These are phyloP conservation scores for Talaromyces funiculosus DNA, from an alignment of 2,329 filamentous ascomycete genomes.

Conservation along the genomic window DNA sequence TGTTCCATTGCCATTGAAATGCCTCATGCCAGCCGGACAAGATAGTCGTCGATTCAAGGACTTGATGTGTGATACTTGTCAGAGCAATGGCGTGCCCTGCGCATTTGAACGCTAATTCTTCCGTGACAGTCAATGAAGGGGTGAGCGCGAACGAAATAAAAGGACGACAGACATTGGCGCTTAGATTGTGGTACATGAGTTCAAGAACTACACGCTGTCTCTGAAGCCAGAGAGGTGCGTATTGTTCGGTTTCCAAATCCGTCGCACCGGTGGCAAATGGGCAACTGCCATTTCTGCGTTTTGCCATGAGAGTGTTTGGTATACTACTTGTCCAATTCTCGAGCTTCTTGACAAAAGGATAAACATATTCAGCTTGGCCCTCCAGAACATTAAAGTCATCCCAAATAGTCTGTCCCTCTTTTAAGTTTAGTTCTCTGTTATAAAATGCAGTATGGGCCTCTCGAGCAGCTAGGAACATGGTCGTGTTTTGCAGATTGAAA, in stretches of 20 bases:
- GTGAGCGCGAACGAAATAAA: slow-evolving; percentile 33
- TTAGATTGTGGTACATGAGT: slow-evolving; percentile 38
- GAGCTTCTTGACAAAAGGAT: slow-evolving; percentile 24
- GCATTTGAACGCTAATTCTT: slow-evolving; percentile 26
- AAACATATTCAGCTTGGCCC: slow-evolving; percentile 28
- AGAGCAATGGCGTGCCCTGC: slow-evolving; percentile 33
- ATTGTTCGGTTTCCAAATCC: slow-evolving; percentile 30
- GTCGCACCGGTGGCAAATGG: slow-evolving; percentile 38
- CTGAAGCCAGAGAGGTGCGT: slow-evolving; percentile 38
- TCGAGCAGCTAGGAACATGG: slow-evolving; percentile 30
- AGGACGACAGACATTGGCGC: slow-evolving; percentile 35
- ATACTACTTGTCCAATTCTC: slow-evolving; percentile 32
- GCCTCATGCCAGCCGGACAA: slow-evolving; percentile 35
- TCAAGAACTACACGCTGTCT: slow-evolving; percentile 41
- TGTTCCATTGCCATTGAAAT: slow-evolving; percentile 44
- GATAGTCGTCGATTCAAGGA: slow-evolving; percentile 26
- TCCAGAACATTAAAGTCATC: slow-evolving; percentile 28
- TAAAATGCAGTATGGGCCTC: slow-evolving; percentile 34
- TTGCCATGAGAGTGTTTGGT: slow-evolving; percentile 35
- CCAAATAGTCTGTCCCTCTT: slow-evolving; percentile 24
- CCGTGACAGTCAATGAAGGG: slow-evolving; percentile 13
- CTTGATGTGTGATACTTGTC: slow-evolving; percentile 37
- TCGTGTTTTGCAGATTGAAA: slow-evolving; percentile 31
- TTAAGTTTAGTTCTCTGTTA: slow-evolving; percentile 22
- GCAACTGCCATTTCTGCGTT: slow-evolving; percentile 26